Base-by-base conservation (phyloP, 495 filamentous ascomycete species). In the Neurospora sp. region DNA sequence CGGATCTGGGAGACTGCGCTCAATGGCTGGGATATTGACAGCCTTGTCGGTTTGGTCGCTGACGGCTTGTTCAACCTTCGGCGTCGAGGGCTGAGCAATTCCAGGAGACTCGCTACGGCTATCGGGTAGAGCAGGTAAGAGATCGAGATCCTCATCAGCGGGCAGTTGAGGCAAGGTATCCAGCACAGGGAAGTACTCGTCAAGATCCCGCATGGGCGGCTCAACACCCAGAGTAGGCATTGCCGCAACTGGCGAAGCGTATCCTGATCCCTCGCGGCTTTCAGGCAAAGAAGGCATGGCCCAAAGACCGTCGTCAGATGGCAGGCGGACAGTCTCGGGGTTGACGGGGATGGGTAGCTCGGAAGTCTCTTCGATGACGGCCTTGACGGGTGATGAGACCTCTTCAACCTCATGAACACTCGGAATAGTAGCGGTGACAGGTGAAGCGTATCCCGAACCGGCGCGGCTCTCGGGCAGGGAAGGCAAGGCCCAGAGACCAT, bases 41-140 rank as follows among this genome's bases (percentile, higher is more conserved):
- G 53, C 68, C 22, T 70, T 44, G 14, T 40, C 65, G 2, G 6
- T 2, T 10, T 39, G 39, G 8, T 44, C 41, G 8, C 37, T 12
- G 4, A 39, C 7, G 22, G 61, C n/a, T 38, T 37, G 27, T 20
- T 35, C 44, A 38, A 38, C 42, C 3, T 27, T 3, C 37, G 10
- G 8, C 16, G 40, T 18, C 16, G 41, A 44, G 10, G 41, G 41
- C 41, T 44, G 27, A 20, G 47, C 45, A 39, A 39, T 38, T 22
- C 20, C 68, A 6, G 73, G 70, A 16, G 73, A 74, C 8, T 22
- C 70, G n/a, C 59, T 39, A 3, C 61, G 70, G n/a, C 72, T 77
- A 12, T 73, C 74, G 1, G 74, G 76, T 4, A 76, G 68, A 4
- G 71, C 47, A 8, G 75, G 73, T 22, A 76, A 16, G 8, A 42